Evolutionary conservation across 495 filamentous ascomycete genomes (phyloP), one percentile per base, ranked within the genome.

Genomic region (Lophiotrema nucula): DNA sequence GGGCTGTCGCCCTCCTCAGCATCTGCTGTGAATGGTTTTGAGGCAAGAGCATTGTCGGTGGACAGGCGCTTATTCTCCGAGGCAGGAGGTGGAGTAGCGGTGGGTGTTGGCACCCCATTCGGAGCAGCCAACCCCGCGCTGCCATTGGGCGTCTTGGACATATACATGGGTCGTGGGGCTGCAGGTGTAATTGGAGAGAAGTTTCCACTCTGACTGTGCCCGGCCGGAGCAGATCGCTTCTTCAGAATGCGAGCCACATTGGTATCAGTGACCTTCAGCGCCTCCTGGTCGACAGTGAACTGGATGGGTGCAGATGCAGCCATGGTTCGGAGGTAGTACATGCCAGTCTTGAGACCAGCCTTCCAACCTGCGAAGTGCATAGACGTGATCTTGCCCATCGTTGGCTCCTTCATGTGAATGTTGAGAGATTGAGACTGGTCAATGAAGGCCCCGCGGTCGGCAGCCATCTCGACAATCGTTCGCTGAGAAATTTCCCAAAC

Each of bases 331-430:
- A 98, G 86, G 73, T 98, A 98, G 84, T 98, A 98, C 95, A 98
- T 97, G 75, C 93, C 93, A 11, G 93, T 98, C 85, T 98, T 98
- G 56, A 98, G 82, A 67, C 93, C 93, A 67, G 96, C 83, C 79
- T 97, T 98, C 93, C 93, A 98, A 62, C 93, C 93, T 33, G 95
- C 85, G 71, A 98, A 98, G 78, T 98, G 93, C 93, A 98, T 98
- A 70, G 86, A 90, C 53, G 93, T 98, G 72, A 98, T 90, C 84
- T 98, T 98, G 74, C 93, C 93, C 90, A 97, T 97, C 35, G 91
- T 97, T 26, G 93, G 93, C 65, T 98, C 92, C 76, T 92, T 95
- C 81, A 98, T 88, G 78, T 98, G 93, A 64, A 98, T 98, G 79
- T 98, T 98, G 65, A 98, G 83, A 15, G 92, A 97, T 74, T 98